Conservation (phyloP, 768 basidiomycete genomes). For the Ramaria sp. region DNA sequence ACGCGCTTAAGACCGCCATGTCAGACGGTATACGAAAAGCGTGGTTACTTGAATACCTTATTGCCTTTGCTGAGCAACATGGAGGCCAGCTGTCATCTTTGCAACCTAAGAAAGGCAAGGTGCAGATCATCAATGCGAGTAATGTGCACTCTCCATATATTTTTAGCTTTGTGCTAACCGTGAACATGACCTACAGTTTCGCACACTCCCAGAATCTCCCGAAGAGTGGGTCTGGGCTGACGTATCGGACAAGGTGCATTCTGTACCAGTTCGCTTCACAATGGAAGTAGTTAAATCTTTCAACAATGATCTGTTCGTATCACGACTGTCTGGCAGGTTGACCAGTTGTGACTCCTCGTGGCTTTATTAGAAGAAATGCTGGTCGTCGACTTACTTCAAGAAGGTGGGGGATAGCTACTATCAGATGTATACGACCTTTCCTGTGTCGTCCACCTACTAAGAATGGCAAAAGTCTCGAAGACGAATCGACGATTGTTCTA, state of each 20-base stretch:
- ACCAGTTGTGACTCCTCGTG: neutral
- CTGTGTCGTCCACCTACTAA: slow-evolving; percentile 26
- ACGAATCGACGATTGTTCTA: slow-evolving; percentile 34
- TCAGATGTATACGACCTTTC: slow-evolving; percentile 1
- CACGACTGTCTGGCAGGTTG: neutral
- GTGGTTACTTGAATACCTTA: slow-evolving; percentile 50
- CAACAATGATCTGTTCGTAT: slow-evolving; percentile 12
- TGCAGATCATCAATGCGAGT: slow-evolving; percentile 48
- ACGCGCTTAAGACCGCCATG: slow-evolving; percentile 19
- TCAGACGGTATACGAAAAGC: slow-evolving; percentile 27
- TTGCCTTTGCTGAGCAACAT: slow-evolving; percentile 36
- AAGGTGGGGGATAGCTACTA: neutral
- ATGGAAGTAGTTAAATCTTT: slow-evolving; percentile 38
- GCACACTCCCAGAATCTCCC: slow-evolving; percentile 33
- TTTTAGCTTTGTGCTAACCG: slow-evolving; percentile 2
- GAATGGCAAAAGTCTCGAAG: slow-evolving; percentile 27
- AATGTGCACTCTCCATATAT: neutral
- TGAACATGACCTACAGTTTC: slow-evolving; percentile 31
- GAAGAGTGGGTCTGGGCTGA: slow-evolving; percentile 46
- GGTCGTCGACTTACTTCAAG: slow-evolving; percentile 1
- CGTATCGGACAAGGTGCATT: slow-evolving; percentile 45
- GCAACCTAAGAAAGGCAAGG: slow-evolving; percentile 33
- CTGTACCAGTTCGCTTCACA: slow-evolving; percentile 44
- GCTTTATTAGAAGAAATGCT: neutral
- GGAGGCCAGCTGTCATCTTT: slow-evolving; percentile 34